A percentile compares a stretch with the other conserved stretches of the same genome.
These are phyloP conservation scores for Dentipellis sp. DNA, from an alignment of 768 basidiomycete genomes.

Conservation along the genomic window DNA sequence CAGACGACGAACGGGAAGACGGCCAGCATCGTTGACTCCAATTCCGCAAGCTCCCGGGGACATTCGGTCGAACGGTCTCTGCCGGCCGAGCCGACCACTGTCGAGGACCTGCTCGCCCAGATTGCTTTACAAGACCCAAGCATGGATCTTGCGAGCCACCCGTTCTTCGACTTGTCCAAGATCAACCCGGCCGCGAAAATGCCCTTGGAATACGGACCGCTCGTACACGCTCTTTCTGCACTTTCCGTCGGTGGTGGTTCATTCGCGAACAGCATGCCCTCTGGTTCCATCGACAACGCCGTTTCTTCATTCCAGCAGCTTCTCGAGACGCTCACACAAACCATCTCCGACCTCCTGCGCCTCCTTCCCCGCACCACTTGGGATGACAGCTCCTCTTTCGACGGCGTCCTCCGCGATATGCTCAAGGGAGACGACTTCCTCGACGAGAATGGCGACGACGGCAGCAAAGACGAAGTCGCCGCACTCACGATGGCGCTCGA, in stretches of 20 bases:
- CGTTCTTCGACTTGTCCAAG: conserved; percentile 66
- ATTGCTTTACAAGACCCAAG: conserved; percentile 50
- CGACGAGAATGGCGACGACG: conserved; percentile 57
- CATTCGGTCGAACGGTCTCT: conserved; percentile 49
- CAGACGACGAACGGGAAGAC: conserved; percentile 25
- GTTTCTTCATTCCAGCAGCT: conserved; percentile 87
- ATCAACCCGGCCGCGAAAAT: conserved; percentile 71
- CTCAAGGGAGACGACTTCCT: conserved; percentile 82
- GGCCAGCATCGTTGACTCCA: conserved; percentile 30
- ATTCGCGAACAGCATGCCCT: conserved; percentile 75
- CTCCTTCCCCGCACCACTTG: conserved; percentile 83
- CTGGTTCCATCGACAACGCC: conserved; percentile 84
- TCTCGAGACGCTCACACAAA: conserved; percentile 81
- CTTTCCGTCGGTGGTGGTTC: conserved; percentile 80
- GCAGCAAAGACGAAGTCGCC: conserved; percentile 71
- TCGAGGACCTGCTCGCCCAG: conserved; percentile 61
- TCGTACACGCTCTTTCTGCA: conserved; percentile 80
- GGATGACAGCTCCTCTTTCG: conserved; percentile 86
- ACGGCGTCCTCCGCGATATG: conserved; percentile 81
- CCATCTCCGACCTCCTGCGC: conserved; percentile 78
- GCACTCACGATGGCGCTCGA: conserved; percentile 77
- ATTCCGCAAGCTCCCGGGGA: conserved; percentile 48
- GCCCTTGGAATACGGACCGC: conserved; percentile 76
- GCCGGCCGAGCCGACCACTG: conserved; percentile 31
- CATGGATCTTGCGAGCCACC: conserved; percentile 59